Base-by-base conservation (phyloP, 1,284 basidiomycete genomes). In the Cryptococcus hybrid region DNA sequence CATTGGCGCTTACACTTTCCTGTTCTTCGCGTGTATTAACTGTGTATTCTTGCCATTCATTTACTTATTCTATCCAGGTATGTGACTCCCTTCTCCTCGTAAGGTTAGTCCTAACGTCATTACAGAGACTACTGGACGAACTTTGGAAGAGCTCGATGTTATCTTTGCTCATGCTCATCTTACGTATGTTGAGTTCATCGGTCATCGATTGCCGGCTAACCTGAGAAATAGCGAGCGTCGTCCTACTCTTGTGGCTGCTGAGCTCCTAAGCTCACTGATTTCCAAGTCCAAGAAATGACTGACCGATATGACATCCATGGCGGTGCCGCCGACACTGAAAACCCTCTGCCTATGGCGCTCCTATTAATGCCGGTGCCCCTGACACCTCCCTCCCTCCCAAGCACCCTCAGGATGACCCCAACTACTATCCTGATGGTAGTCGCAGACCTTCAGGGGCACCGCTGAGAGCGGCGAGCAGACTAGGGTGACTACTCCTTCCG, bases 1-100 rank as follows among this genome's bases (percentile, higher is more conserved):
- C 11, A 78, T 78, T 60, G 62, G 62, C 34, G 59, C 67, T 8
- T 78, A 76, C 73, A 79, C 78, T 52, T 79, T 79, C 75, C 66
- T 79, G 55, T 66, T 79, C 61, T 79, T 79, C 66, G 77, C 69
- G 52, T 55, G 71, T 46, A 76, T 76, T 65, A 79, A 79, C 71
- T 45, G 62, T 46, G 62, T 72, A 58, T 79, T 78, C 24, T 60
- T 79, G 35, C 78, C 77, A 39, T 65, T 77, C 69, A 77, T 79
- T 63, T 78, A 63, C 62, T 58, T 78, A 64, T 77, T 72, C 70
- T 78, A 78, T 67, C 75, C 76, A 42, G 71, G 75, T 30, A 30
- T 30, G 30, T 30, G 4, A 30, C 4, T 30, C 30, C 30, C 30
- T 30, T 30, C 30, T 15, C 43, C 42, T 4, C 30, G 30, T 30